A percentile compares a stretch with the other conserved stretches of the same genome.
Evolutionary conservation across 371 early-diverging fungal genomes (phyloP).

Genomic region (Apophysomyces sp.): DNA sequence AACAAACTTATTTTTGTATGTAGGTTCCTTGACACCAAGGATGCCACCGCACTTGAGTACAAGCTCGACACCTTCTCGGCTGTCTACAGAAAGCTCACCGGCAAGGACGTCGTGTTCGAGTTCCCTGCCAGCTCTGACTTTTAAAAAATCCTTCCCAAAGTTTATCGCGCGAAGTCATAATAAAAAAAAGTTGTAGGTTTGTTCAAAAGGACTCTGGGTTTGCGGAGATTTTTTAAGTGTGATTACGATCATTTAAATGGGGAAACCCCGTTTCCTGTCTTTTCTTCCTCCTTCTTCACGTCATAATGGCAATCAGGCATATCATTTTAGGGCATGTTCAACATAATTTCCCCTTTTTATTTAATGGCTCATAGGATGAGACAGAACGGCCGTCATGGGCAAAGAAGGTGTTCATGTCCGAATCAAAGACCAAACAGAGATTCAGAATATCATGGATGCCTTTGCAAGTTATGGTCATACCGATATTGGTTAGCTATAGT

Average conservation of each 20-base stretch:
- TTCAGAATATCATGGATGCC: slow-evolving; percentile 38
- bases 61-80: slow-evolving; percentile 96
- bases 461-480: slow-evolving; percentile 41
- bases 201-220: neutral
- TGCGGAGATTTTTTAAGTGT: neutral
- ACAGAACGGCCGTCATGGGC: neutral
- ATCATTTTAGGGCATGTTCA: neutral
- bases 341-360: neutral
- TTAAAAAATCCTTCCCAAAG: neutral
- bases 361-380: neutral
- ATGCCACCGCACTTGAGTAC: slow-evolving; percentile 94
- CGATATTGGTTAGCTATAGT: slow-evolving; percentile 36
- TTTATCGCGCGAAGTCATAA: neutral
- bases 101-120: slow-evolving; percentile 97
- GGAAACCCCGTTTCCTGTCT: no score
- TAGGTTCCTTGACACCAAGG: slow-evolving; percentile 94
- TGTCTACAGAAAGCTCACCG: slow-evolving; percentile 94
- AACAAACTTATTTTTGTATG: neutral
- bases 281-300: no score
- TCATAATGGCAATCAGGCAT: neutral
- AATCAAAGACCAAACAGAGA: slow-evolving; percentile 33
- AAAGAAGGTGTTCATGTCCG: slow-evolving; percentile 13
- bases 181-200: neutral
- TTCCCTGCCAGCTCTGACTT: slow-evolving; percentile 71
- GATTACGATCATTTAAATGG: no score